Percentiles rank a stretch among this genome's conserved stretches.
phyloP scores from a whole-genome alignment of 805 yeast species.

The Metschnikowia kofuensis region DNA sequence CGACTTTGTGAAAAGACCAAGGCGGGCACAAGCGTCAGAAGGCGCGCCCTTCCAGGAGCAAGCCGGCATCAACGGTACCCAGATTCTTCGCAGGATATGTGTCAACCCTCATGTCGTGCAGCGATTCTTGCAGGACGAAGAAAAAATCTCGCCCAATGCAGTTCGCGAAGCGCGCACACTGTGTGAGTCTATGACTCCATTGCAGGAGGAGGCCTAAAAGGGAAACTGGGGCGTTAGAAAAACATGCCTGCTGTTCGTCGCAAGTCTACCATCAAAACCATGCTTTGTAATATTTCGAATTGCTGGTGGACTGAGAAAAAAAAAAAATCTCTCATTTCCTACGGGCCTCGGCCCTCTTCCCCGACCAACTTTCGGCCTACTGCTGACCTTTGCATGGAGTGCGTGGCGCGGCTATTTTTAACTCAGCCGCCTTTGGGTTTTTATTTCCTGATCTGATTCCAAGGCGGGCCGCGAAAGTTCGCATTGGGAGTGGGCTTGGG shows the following conservation, averaged over 20 bases:
- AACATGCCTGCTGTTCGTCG: too few species aligned
- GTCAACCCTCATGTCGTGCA: slow-evolving; percentile 3
- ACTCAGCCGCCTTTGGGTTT: background rate
- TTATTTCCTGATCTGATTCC: background rate
- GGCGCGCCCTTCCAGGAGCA: background rate
- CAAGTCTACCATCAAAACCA: too few species aligned
- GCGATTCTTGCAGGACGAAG: slow-evolving; percentile 9
- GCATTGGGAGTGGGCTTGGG: too few species aligned
- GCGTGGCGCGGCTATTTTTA: slow-evolving; percentile 1
- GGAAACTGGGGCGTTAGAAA: too few species aligned
- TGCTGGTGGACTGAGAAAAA: too few species aligned
- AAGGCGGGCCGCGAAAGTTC: background rate
- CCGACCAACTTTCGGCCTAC: background rate
- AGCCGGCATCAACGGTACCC: background rate
- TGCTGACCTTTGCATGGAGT: background rate
- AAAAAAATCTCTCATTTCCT: too few species aligned
- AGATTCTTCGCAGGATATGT: background rate
- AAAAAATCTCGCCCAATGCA: background rate
- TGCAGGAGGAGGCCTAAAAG: too few species aligned
- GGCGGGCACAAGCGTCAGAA: slow-evolving; percentile 1
- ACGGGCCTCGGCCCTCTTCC: too few species aligned
- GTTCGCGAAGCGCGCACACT: background rate
- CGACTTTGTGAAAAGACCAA: slow-evolving; percentile 3
- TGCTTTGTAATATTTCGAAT: background rate
- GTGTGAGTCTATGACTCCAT: background rate